phyloP scores from a whole-genome alignment of 2,329 filamentous ascomycete genomes.

The Lachnellula hyalina region DNA sequence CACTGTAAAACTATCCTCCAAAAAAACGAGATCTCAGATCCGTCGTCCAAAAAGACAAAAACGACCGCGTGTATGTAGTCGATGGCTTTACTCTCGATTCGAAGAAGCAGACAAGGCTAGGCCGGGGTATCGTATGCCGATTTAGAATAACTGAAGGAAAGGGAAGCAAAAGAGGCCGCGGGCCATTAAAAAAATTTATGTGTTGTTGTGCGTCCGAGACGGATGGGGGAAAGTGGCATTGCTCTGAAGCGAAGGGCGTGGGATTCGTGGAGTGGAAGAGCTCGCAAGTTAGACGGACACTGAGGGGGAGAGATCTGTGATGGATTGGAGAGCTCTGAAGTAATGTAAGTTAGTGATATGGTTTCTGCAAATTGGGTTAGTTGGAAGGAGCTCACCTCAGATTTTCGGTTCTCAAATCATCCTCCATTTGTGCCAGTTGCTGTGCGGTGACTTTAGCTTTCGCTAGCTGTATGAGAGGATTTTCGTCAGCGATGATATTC shows the following conservation, averaged over 20 bases:
- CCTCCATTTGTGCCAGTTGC: slow-evolving; percentile 46
- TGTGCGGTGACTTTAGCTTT: slow-evolving; percentile 29
- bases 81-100: not conserved
- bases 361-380: not conserved
- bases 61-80: not conserved
- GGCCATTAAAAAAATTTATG: slow-evolving; percentile 2
- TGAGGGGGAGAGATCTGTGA: slow-evolving; percentile 25
- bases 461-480: slow-evolving; percentile 25
- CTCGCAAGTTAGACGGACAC: not conserved
- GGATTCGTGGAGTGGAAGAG: not conserved
- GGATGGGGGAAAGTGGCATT: not conserved
- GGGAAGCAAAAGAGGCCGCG: slow-evolving; percentile 1
- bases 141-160: slow-evolving; percentile 3
- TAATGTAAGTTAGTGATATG: not conserved
- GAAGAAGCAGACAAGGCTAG: slow-evolving; percentile 4
- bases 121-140: slow-evolving; percentile 12
- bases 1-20: not conserved
- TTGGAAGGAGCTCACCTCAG: slow-evolving; percentile 32
- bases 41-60: not conserved
- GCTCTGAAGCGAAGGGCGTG: not conserved
- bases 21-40: slow-evolving; percentile 3
- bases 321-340: slow-evolving; percentile 34
- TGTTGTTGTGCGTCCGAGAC: not conserved
- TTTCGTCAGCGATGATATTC: slow-evolving; percentile 14
- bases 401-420: slow-evolving; percentile 52